Base-by-base conservation (phyloP, 345 rosid genomes). In the Eucalyptus cloeziana region DNA sequence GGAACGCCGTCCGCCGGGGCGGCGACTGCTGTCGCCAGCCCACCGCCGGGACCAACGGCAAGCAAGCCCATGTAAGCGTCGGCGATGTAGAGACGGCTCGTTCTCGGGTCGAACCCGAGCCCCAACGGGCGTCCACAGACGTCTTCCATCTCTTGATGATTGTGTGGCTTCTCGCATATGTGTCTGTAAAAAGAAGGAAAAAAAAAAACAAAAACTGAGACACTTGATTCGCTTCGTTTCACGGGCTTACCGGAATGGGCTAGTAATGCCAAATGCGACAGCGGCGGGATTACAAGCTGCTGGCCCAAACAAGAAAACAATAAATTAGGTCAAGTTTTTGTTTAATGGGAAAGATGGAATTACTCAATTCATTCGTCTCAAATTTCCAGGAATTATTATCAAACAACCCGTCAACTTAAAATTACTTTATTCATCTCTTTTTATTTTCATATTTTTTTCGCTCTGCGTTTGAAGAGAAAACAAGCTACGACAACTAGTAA, bases 101-200 rank as follows among this genome's bases (percentile, higher is more conserved):
- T 90, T 49, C 10, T 40, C 6, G 64, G 52, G 86, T 89, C 43
- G 49, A 94, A 94, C 86, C 91, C 58, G 19, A 94, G 62, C 8
- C 95, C 95, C 47, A 93, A 44, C 25, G 95, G 93, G 31, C 95
- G 91, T 51, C 95, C 95, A 56, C 95, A 94, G 1, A 90, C 45
- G 83, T 92, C 87, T 86, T 94, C 95, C 86, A 67, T 80, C 56
- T 45, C 27, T 86, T 30, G 51, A 37, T 85, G 90, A 45, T 90
- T 86, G 13, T 87, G 69, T 15, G 90, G 60, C 44, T 90, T 91
- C 52, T 90, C 92, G 60, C 95, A 93, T 10, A 51, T 91, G 87
- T 86, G n/a, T 88, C 89, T 90, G 79, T 11, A 37, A 21, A 83
- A 58, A 69, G 16, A 27, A 76, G 14, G 7, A 21, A 5, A 17